Percentiles rank a stretch among this genome's conserved stretches.
These are phyloP conservation scores for Crithidia sp. DNA, from an alignment of 208 protist species.

Conservation along the genomic window DNA sequence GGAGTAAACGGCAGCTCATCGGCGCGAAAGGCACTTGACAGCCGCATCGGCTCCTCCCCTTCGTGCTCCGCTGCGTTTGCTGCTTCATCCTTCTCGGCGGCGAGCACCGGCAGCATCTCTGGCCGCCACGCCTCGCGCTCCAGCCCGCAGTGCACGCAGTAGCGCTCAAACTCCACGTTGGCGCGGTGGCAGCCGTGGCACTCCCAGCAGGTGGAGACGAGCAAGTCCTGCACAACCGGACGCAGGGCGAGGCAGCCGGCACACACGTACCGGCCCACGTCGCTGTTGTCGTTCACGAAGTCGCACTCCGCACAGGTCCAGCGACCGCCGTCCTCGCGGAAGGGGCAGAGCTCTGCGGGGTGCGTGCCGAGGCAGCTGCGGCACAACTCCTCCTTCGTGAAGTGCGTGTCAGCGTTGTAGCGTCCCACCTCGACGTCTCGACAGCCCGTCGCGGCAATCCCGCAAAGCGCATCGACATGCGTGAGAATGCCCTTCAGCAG, in stretches of 20 bases:
- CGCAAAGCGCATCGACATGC: constrained; percentile 47
- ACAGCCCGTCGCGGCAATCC: constrained; percentile 23
- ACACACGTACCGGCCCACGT: constrained; percentile 85
- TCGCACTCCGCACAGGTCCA: constrained; percentile 77
- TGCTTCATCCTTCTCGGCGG: neutral
- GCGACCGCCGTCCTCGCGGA: constrained; percentile 15
- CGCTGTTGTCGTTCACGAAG: constrained; percentile 53
- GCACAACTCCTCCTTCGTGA: constrained; percentile 42
- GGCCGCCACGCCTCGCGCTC: constrained; percentile 23
- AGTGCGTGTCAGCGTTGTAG: constrained; percentile 22
- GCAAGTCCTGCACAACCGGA: constrained; percentile 51
- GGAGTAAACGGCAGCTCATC: constrained; percentile 67
- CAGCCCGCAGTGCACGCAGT: constrained; percentile 78
- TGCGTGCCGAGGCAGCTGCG: constrained; percentile 76
- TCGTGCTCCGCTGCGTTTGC: neutral
- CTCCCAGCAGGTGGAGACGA: constrained; percentile 68
- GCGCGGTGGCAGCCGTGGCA: constrained; percentile 60
- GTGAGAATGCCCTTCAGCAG: constrained; percentile 57
- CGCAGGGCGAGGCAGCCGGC: constrained; percentile 68
- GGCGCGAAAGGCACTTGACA: constrained; percentile 2
- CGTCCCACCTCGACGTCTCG: constrained; percentile 32
- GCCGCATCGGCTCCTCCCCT: constrained; percentile 13
- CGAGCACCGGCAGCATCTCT: neutral
- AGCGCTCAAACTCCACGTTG: constrained; percentile 81
- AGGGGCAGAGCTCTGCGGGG: constrained; percentile 56